Evolutionary conservation across 2,329 filamentous ascomycete species (phyloP).

Genomic region (Niveomyces coronatus): DNA sequence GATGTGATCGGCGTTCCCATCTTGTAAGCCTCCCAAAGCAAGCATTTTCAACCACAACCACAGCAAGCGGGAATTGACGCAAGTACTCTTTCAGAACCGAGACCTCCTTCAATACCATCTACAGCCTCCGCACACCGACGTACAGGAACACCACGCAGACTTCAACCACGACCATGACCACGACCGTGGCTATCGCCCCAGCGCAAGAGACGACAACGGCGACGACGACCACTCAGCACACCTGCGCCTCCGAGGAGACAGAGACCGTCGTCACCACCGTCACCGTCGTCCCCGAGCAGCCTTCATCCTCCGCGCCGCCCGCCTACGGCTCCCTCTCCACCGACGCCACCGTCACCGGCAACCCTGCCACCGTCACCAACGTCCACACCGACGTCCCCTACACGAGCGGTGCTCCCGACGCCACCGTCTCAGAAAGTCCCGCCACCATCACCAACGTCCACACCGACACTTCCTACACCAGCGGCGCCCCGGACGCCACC

Average conservation of each 20-base stretch:
- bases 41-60: no score
- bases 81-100: conserved; percentile 18
- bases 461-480: conserved; percentile 6
- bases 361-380: conserved; percentile 5
- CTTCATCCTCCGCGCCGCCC: not conserved
- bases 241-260: conserved; percentile 2
- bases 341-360: conserved; percentile 16
- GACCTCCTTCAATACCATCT: conserved; percentile 24
- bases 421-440: conserved; percentile 3
- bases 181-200: conserved; percentile 13
- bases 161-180: conserved; percentile 9
- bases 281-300: conserved; percentile 9
- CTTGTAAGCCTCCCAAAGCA: conserved; percentile 28
- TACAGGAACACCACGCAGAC: conserved; percentile 17
- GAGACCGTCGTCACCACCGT: conserved; percentile 16
- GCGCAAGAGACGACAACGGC: not conserved
- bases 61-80: not conserved
- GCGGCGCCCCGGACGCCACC: conserved; percentile 14
- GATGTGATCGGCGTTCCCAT: conserved; percentile 24
- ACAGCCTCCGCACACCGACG: conserved; percentile 17
- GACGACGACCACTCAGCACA: not conserved
- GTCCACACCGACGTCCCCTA: conserved; percentile 4
- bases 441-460: conserved; percentile 6
- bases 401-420: conserved; percentile 7
- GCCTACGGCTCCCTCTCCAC: not conserved